A percentile compares a stretch with the other conserved stretches of the same genome.
Conservation (phyloP, 768 basidiomycete species). For the Suillus fuscotomentosus region DNA sequence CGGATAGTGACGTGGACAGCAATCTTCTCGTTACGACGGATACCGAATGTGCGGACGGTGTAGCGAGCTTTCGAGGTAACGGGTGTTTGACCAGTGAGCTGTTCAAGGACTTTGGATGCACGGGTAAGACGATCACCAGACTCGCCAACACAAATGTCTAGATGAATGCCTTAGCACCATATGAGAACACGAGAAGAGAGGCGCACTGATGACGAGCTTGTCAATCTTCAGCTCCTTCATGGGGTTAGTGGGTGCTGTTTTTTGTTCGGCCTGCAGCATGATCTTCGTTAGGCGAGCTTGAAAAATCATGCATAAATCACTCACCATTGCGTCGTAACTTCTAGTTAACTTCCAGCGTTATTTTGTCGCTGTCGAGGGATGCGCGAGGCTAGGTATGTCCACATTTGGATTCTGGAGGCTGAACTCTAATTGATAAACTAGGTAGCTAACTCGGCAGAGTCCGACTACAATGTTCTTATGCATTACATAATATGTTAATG, state of each 20-base stretch:
- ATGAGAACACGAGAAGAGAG: conserved; percentile 11
- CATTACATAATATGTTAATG: neutral
- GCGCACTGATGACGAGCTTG: conserved; percentile 96
- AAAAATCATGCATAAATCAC: conserved; percentile 2
- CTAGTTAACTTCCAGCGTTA: conserved; percentile 23
- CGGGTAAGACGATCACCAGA: conserved; percentile 98
- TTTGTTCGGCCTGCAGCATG: conserved; percentile 71
- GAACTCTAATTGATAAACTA: conserved; percentile 22
- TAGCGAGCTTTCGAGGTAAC: conserved; percentile 99
- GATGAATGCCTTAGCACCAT: conserved; percentile 4
- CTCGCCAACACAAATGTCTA: conserved; percentile 99
- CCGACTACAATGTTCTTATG: neutral
- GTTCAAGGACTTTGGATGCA: conserved; percentile 98
- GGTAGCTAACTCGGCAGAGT: neutral
- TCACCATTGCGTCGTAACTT: conserved; percentile 23
- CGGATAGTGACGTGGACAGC: conserved; percentile 98
- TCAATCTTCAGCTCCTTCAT: conserved; percentile 97
- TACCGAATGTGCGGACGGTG: conserved; percentile 98
- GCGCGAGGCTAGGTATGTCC: neutral
- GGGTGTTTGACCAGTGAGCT: conserved; percentile 98
- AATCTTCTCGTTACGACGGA: conserved; percentile 99
- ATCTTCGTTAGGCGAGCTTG: neutral
- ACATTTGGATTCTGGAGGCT: conserved; percentile 23
- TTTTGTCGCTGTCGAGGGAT: conserved; percentile 28
- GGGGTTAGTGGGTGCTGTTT: conserved; percentile 85